phyloP scores from a whole-genome alignment of 345 rosid species.

The Bruguiera gymnorhiza region DNA sequence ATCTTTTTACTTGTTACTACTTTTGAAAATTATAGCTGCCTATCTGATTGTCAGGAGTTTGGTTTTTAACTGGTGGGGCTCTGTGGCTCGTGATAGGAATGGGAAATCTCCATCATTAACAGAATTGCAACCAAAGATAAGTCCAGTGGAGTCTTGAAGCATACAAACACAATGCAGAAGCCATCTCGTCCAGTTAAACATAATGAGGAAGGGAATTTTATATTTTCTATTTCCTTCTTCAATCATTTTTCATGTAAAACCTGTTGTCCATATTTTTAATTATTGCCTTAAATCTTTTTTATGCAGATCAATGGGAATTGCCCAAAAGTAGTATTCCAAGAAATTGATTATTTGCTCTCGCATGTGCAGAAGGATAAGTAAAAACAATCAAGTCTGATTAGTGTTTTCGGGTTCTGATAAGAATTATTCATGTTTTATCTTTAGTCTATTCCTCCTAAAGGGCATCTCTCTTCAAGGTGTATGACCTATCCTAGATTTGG shows the following conservation, averaged over 20 bases:
- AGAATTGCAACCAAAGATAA: no score
- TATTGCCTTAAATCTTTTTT: conserved; percentile 8
- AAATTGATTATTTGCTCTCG: conserved; percentile 56
- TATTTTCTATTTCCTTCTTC: neutral
- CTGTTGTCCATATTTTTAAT: conserved; percentile 1
- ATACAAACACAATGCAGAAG: conserved; percentile 71
- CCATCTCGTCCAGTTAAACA: conserved; percentile 57
- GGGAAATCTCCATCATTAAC: no score
- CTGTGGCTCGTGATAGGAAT: no score
- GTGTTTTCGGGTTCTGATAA: no score
- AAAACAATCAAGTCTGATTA: no score
- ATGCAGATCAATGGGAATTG: conserved; percentile 76
- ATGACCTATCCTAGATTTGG: no score
- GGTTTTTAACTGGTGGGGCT: no score
- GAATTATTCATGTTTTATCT: no score
- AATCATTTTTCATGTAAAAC: neutral
- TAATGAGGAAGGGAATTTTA: conserved; percentile 52
- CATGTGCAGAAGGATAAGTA: conserved; percentile 36
- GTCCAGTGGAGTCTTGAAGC: conserved; percentile 41
- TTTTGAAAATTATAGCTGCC: no score
- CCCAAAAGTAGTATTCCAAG: conserved; percentile 52
- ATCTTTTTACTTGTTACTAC: no score
- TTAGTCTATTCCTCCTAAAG: neutral
- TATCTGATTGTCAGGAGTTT: no score
- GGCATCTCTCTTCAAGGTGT: no score